These are phyloP conservation scores for Passiflora organensis DNA, from an alignment of 345 rosid species.

Conservation along the genomic window DNA sequence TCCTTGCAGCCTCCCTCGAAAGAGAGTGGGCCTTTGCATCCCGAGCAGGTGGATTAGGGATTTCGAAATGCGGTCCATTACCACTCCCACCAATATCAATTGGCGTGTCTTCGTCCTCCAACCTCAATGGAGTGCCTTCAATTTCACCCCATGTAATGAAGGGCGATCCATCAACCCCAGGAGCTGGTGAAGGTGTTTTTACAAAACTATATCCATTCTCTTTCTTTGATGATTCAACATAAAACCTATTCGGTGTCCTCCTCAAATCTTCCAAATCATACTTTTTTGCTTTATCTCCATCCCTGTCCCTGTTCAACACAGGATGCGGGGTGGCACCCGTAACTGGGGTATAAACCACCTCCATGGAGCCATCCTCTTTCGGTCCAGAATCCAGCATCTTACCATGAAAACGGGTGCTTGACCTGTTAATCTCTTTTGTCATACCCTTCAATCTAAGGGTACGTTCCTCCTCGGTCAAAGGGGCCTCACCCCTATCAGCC, in stretches of 20 bases:
- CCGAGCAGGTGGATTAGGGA: conserved; percentile 59
- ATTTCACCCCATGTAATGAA: conserved; percentile 99
- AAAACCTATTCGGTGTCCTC: conserved; percentile 76
- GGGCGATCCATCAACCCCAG: conserved; percentile 86
- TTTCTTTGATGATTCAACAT: conserved; percentile 66
- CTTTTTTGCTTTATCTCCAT: conserved; percentile 64
- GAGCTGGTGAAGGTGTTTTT: conserved; percentile 91
- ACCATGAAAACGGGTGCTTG: no score
- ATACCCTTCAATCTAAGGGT: conserved; percentile 57
- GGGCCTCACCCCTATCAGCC: conserved; percentile 79
- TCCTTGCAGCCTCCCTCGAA: conserved; percentile 85
- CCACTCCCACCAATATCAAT: conserved; percentile 84
- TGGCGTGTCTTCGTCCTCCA: conserved; percentile 88
- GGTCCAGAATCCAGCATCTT: conserved; percentile 81
- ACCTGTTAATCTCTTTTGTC: conserved; percentile 76
- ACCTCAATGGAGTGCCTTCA: conserved; percentile 88
- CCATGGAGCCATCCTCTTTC: conserved; percentile 62
- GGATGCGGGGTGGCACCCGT: conserved; percentile 72
- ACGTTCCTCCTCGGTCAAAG: conserved; percentile 69
- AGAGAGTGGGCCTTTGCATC: conserved; percentile 85
- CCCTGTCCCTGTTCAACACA: conserved; percentile 55
- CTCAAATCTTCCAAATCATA: conserved; percentile 87
- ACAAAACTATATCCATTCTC: conserved; percentile 89
- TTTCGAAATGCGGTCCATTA: conserved; percentile 76
- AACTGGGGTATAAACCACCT: conserved; percentile 78